Base-by-base conservation (phyloP, 2,329 filamentous ascomycete genomes). In the Epichloe brachyelytri region DNA sequence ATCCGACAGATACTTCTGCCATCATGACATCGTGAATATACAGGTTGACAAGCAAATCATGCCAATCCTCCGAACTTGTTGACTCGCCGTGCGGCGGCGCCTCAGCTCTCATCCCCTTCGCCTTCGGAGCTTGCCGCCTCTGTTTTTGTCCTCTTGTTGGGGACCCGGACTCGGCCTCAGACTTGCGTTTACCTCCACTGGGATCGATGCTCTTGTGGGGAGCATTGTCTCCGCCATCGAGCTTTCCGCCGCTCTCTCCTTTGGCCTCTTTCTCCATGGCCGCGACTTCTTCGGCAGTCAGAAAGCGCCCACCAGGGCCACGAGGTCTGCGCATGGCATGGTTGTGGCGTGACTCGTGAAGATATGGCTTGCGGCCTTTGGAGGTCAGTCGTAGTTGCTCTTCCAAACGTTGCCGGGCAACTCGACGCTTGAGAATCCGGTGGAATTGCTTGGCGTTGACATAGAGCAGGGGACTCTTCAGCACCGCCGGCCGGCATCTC, bases 401-500 rank as follows among this genome's bases (percentile, higher is more conserved):
- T 66, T 98, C 93, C 15, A 98, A 75, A 65, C 88, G 88, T 68
- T 97, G 93, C 36, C 93, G 80, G 6, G 93, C 93, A 56, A 97
- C 88, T 53, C 93, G 81, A 52, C 93, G 80, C 74, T 98, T 97
- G 50, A 98, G 71, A 46, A 98, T 98, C 26, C 93, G 86, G 65
- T 98, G 93, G 60, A 98, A 98, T 63, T 98, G 93, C 67, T 98
- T 98, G 5, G 93, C 93, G 62, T 98, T 98, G 62, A 98, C 93
- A 60, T 98, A 98, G 1, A 98, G 74, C 0, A n/a, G 93, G 93
- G 0, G 91, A 91, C 64, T 98, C 93, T 65, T 97, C 93, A 4
- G 83, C 82, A 14, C 78, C 78, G 14, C 77, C 75, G 3, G 84
- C 73, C 1, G 85, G 78, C 60, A 93, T 80, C 64, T 96, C 90